Base-by-base conservation (phyloP, 2,329 filamentous ascomycete species). In the Emergomyces africanus region DNA sequence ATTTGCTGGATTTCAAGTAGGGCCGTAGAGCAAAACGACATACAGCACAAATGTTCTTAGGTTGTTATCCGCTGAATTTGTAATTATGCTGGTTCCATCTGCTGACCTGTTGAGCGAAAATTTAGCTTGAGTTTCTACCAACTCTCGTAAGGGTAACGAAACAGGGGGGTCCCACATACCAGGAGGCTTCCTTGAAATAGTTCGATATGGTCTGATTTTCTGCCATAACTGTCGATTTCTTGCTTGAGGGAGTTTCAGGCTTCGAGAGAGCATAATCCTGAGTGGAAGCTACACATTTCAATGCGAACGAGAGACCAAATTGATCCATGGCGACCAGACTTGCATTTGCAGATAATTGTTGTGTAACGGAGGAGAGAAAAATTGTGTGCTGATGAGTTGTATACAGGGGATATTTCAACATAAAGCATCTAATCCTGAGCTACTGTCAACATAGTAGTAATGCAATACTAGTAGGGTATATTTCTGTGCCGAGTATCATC, bases 31-130 rank as follows among this genome's bases (percentile, higher is more conserved):
- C 33, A 42, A 12, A 10, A 4, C 37, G n/a, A 67, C 72, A 67
- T 70, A 82, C 71, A 84, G 66, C 6, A 83, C 74, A 65, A 79
- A 83, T 0, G 78, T 78, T 64, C 79, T 74, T n/a, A 81, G 72
- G 59, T 72, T 68, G 57, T 80, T 73, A 62, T 81, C 76, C 23
- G 74, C 77, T 60, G 75, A 79, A 46, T 78, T 77, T 2, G 81
- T 80, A 60, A 86, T 67, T 28, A 85, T 66, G 25, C 76, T 79
- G 1, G 80, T 83, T 6, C 83, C 83, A 67, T 85, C 83, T 18
- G 79, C 72, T 8, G 78, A 74, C 77, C 78, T 77, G 58, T 51
- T 35, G 14, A 44, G 18, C 20, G 5, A 33, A 54, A 30, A 48
- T 51, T 59, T 41, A 58, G 49, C 44, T 14, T 39, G 18, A 49